Percentiles rank a stretch among this genome's conserved stretches.
Evolutionary conservation across 495 filamentous ascomycete genomes (phyloP).

Genomic region (Chaetomium tenue): DNA sequence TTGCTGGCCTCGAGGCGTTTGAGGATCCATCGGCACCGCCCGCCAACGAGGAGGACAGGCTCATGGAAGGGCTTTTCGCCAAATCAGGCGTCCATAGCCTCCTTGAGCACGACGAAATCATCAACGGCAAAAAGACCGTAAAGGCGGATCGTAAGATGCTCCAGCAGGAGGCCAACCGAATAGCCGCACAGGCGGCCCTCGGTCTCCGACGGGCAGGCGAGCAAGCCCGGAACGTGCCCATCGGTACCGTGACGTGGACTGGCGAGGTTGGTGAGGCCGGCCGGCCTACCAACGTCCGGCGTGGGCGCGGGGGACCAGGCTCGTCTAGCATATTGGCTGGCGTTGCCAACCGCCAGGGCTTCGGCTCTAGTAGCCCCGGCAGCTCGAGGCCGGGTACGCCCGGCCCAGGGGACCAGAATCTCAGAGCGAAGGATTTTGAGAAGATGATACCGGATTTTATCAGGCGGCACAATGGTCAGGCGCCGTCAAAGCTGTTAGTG

Average conservation of each 20-base stretch:
- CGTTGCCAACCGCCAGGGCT: constrained; percentile 56
- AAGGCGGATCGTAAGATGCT: constrained; percentile 69
- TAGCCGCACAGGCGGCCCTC: constrained; percentile 73
- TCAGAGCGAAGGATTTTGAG: constrained; percentile 58
- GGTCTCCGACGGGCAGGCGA: constrained; percentile 71
- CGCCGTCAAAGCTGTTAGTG: constrained; percentile 71
- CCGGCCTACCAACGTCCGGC: constrained; percentile 43
- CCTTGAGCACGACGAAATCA: constrained; percentile 84
- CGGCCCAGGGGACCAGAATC: constrained; percentile 24
- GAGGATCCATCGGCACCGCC: constrained; percentile 24
- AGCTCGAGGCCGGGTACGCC: constrained; percentile 37
- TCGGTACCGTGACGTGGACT: constrained; percentile 93
- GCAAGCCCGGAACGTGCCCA: constrained; percentile 64
- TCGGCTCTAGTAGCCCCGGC: constrained; percentile 36
- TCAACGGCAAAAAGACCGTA: constrained; percentile 61
- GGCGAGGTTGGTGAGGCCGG: constrained; percentile 76
- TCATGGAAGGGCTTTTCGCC: constrained; percentile 85
- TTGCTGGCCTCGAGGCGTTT: constrained; percentile 40
- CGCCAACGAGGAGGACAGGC: constrained; percentile 55
- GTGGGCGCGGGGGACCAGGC: constrained; percentile 40
- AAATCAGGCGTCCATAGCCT: constrained; percentile 79
- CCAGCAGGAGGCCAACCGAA: constrained; percentile 72
- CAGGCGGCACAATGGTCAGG: constrained; percentile 64
- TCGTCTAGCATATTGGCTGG: constrained; percentile 60
- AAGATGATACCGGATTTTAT: constrained; percentile 74